Evolutionary conservation across 208 protist genomes (phyloP).

Genomic region (Crithidia thermophila): DNA sequence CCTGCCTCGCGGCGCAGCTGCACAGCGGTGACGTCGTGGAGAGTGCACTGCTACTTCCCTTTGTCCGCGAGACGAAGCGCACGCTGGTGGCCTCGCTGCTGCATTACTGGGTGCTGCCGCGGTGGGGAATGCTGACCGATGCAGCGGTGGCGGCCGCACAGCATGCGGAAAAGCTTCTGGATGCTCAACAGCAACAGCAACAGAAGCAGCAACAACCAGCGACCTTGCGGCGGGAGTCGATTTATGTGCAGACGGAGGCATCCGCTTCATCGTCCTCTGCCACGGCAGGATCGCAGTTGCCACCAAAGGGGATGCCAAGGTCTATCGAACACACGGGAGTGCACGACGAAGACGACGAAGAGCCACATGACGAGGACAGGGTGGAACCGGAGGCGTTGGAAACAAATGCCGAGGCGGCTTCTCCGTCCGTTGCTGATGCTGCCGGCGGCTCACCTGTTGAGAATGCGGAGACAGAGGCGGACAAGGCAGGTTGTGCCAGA

Average conservation of each 20-base stretch:
- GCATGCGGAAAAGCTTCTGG: no score
- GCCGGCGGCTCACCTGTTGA: no score
- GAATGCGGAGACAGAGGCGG: no score
- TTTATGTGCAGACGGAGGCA: neutral
- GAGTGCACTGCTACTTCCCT: conserved; percentile 33
- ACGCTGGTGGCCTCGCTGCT: conserved; percentile 25
- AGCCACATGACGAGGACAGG: neutral
- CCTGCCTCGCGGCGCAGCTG: conserved; percentile 5
- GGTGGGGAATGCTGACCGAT: conserved; percentile 16
- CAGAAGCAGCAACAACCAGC: neutral
- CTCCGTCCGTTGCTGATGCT: neutral
- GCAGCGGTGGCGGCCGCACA: neutral
- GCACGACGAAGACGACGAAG: neutral
- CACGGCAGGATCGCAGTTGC: neutral
- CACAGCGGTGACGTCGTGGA: conserved; percentile 18
- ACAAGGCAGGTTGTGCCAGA: no score
- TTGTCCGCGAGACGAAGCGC: conserved; percentile 30
- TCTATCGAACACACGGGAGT: neutral
- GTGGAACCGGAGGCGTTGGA: neutral
- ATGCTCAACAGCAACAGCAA: neutral
- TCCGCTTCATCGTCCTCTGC: neutral
- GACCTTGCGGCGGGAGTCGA: neutral
- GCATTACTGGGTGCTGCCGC: conserved; percentile 30
- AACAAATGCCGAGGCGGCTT: neutral
- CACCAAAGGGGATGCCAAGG: neutral